Conservation (phyloP, 2,329 filamentous ascomycete species). For the Lasiodiplodia sp. region DNA sequence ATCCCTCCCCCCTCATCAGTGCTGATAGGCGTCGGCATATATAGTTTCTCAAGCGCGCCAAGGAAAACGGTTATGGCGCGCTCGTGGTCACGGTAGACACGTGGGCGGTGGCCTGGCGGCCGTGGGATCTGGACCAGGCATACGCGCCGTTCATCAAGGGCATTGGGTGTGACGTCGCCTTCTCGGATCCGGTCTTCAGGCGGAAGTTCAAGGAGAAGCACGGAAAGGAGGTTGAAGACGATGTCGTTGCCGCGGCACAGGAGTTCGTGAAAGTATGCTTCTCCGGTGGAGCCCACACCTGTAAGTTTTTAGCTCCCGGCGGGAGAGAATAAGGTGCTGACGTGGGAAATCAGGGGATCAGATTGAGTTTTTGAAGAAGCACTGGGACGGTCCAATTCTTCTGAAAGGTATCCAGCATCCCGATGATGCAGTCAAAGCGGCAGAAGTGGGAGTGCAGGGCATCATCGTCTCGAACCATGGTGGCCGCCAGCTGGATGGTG, state of each 20-base stretch:
- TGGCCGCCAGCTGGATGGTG: constrained; percentile 61
- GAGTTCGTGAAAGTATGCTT: constrained; percentile 39
- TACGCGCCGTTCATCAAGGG: constrained; percentile 42
- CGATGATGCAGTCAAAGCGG: constrained; percentile 55
- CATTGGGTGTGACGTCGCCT: constrained; percentile 67
- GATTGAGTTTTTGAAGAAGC: constrained; percentile 62
- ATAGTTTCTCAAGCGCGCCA: constrained; percentile 64
- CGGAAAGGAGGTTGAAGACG: constrained; percentile 49
- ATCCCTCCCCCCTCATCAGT: too few relatives aligned
- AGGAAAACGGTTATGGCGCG: constrained; percentile 65
- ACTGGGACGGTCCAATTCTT: constrained; percentile 71
- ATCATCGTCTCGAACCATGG: constrained; percentile 63
- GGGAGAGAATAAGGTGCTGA: neutral
- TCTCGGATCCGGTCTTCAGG: constrained; percentile 72
- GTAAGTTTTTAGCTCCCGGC: neutral
- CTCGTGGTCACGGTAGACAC: constrained; percentile 77
- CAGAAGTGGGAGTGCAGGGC: constrained; percentile 55
- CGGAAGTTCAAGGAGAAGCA: constrained; percentile 60
- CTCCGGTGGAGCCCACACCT: constrained; percentile 56
- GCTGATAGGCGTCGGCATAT: constrained; percentile 26
- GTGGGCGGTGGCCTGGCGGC: constrained; percentile 71
- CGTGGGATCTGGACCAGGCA: constrained; percentile 68
- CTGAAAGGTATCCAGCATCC: constrained; percentile 66
- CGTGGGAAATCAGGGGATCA: constrained; percentile 58
- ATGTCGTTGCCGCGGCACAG: constrained; percentile 41